Evolutionary conservation across 1,139 yeast genomes (phyloP).

Genomic region (Trichomonascaceae sp.): DNA sequence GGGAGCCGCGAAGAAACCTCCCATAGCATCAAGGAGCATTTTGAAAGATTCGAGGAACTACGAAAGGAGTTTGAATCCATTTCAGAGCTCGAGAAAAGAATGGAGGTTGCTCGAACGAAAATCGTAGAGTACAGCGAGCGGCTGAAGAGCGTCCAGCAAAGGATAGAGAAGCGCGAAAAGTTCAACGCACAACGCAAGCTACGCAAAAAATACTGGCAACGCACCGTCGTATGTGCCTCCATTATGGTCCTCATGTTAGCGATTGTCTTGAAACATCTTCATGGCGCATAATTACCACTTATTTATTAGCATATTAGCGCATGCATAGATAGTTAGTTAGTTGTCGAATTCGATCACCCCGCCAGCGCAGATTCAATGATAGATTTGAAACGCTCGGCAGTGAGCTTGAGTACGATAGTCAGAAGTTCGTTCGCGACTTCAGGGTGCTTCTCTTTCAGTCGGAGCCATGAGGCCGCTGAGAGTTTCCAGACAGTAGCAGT

Average conservation of each 20-base stretch:
- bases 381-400: slow-evolving; percentile 56
- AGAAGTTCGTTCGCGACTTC: slow-evolving; percentile 59
- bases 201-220: slow-evolving; percentile 14
- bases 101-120: slow-evolving; percentile 10
- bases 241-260: slow-evolving; percentile 5
- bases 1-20: slow-evolving; percentile 8
- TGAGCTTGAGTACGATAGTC: slow-evolving; percentile 48
- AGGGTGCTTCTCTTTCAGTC: slow-evolving; percentile 27
- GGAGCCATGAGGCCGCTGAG: slow-evolving; percentile 33
- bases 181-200: slow-evolving; percentile 16
- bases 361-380: slow-evolving; percentile 22
- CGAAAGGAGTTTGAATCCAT: slow-evolving; percentile 11
- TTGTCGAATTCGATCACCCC: slow-evolving; percentile 10
- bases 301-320: neutral
- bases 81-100: slow-evolving; percentile 13
- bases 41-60: slow-evolving; percentile 9
- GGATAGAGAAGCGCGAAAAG: slow-evolving; percentile 13
- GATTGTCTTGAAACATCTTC: slow-evolving; percentile 2
- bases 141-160: slow-evolving; percentile 10
- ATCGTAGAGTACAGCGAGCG: slow-evolving; percentile 16
- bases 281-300: neutral
- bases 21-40: slow-evolving; percentile 9
- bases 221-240: slow-evolving; percentile 4
- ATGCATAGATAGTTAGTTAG: neutral
- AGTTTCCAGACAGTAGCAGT: slow-evolving; percentile 68